phyloP scores from a whole-genome alignment of 2,329 filamentous ascomycete species.

The Fusarium incarnatum region DNA sequence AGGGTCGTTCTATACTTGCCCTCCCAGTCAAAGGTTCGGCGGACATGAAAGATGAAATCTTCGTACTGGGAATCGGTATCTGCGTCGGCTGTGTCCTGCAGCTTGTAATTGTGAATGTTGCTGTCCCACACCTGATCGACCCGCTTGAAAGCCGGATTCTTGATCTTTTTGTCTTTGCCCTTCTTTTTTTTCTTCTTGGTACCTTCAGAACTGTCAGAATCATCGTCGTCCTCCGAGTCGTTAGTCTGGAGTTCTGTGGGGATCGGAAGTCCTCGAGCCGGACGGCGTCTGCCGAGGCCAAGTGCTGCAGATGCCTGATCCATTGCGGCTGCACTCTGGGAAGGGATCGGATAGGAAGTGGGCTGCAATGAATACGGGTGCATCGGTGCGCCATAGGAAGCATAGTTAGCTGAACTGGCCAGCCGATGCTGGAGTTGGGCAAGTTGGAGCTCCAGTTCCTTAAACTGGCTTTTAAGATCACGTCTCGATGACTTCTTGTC shows the following conservation, averaged over 20 bases:
- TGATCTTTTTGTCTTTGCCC: constrained; percentile 36
- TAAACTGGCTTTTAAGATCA: constrained; percentile 47
- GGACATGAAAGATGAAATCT: constrained; percentile 84
- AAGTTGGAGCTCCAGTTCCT: constrained; percentile 47
- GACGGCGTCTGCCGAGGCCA: background rate
- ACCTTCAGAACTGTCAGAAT: constrained; percentile 22
- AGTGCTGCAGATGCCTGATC: background rate
- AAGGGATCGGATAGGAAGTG: background rate
- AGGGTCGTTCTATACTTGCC: constrained; percentile 79
- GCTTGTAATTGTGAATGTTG: constrained; percentile 62
- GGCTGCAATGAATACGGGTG: constrained; percentile 14
- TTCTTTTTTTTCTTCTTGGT: constrained; percentile 34
- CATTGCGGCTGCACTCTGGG: background rate
- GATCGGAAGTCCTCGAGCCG: background rate
- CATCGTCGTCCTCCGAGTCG: background rate
- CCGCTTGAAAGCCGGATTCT: constrained; percentile 59
- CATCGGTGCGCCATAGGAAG: background rate
- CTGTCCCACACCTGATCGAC: constrained; percentile 68
- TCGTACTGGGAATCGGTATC: constrained; percentile 70
- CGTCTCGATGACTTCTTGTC: constrained; percentile 23
- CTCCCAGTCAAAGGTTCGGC: constrained; percentile 85
- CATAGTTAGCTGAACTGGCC: constrained; percentile 2
- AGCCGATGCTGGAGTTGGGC: constrained; percentile 44
- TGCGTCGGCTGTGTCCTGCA: constrained; percentile 65
- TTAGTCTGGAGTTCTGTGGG: background rate